Evolutionary conservation across 495 filamentous ascomycete genomes (phyloP).

Genomic region (Haplographium delicatum): DNA sequence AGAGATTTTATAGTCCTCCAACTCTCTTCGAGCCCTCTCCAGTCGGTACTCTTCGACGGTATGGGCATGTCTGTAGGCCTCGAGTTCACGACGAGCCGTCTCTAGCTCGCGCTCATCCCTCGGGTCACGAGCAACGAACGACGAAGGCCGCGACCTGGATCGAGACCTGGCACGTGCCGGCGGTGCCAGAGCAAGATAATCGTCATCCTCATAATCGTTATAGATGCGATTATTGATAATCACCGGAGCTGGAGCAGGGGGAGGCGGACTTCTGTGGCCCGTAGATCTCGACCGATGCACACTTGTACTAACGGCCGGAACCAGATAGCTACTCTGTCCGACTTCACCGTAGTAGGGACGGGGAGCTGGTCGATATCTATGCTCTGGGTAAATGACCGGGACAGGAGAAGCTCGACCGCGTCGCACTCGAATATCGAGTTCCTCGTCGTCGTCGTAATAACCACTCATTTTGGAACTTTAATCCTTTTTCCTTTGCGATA

Average conservation of each 20-base stretch:
- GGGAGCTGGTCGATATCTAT: slow-evolving; percentile 8
- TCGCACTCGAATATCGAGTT: slow-evolving; percentile 40
- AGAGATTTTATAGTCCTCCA: slow-evolving; percentile 1
- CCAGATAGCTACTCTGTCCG: slow-evolving; percentile 4
- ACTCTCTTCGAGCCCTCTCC: slow-evolving; percentile 22
- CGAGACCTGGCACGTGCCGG: slow-evolving; percentile 24
- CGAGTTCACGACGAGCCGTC: slow-evolving; percentile 41
- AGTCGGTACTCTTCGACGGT: slow-evolving; percentile 29
- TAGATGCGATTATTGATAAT: slow-evolving; percentile 47
- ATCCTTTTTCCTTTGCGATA: background rate
- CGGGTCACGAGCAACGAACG: slow-evolving; percentile 13
- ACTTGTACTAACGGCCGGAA: slow-evolving; percentile 7
- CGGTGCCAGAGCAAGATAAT: slow-evolving; percentile 19
- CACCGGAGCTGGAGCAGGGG: slow-evolving; percentile 30
- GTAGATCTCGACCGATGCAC: slow-evolving; percentile 12
- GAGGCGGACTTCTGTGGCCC: slow-evolving; percentile 15
- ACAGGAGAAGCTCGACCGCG: slow-evolving; percentile 33
- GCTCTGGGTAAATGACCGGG: slow-evolving; percentile 23
- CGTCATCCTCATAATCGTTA: slow-evolving; percentile 27
- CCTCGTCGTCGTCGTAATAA: slow-evolving; percentile 33
- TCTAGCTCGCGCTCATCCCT: slow-evolving; percentile 9
- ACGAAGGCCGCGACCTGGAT: slow-evolving; percentile 25
- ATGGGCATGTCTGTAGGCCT: slow-evolving; percentile 20
- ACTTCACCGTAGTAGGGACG: slow-evolving; percentile 11
- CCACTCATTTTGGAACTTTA: slow-evolving; percentile 15